Evolutionary conservation across 2,329 filamentous ascomycete species (phyloP), one percentile per base, ranked within the genome.

Genomic region (Cordyceps cateniannulata): DNA sequence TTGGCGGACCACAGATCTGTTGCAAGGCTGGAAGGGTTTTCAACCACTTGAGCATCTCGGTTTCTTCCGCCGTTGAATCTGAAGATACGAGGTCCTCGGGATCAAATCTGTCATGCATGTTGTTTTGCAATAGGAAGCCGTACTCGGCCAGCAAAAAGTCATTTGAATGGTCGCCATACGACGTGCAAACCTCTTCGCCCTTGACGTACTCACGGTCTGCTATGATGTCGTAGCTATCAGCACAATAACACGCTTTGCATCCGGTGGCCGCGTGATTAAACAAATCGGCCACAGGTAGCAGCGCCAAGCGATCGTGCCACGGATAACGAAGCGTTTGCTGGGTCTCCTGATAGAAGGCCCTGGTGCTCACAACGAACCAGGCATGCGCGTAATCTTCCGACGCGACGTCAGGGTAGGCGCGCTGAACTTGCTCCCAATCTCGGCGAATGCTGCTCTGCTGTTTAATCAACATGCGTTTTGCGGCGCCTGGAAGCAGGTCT

Each of bases 61-160:
- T 22, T 16, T 58, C 44, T 49, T 58, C 32, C 12, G 32, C 9
- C 20, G 2, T 40, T 3, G 40, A 10, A 5, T 20, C 22, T 9
- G 45, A n/a, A 24, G 29, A 27, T 0, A 35, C 22, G 3, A 49
- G 16, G 25, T 58, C 45, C 5, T 58, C 32, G 16, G 45, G 44
- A 22, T 48, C 22, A 24, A 58, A 40, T 38, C 45, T 22, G 40
- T 84, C 82, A 76, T 77, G 80, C 16, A 71, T 68, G 60, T 84
- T 84, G 16, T 71, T 66, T 57, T 81, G 79, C 18, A 71, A 66
- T 12, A 79, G 69, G 65, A 84, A 84, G 5, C 81, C 81, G 65
- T 84, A 93, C 72, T 92, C 89, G 0, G 84, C 81, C 1, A 92
- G 79, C 20, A 92, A 73, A 65, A 89, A 88, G 68, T 92, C 89